Percentiles rank a stretch among this genome's conserved stretches.
These are phyloP conservation scores for Scedosporium boydii DNA, from an alignment of 2,329 filamentous ascomycete species.

Conservation along the genomic window DNA sequence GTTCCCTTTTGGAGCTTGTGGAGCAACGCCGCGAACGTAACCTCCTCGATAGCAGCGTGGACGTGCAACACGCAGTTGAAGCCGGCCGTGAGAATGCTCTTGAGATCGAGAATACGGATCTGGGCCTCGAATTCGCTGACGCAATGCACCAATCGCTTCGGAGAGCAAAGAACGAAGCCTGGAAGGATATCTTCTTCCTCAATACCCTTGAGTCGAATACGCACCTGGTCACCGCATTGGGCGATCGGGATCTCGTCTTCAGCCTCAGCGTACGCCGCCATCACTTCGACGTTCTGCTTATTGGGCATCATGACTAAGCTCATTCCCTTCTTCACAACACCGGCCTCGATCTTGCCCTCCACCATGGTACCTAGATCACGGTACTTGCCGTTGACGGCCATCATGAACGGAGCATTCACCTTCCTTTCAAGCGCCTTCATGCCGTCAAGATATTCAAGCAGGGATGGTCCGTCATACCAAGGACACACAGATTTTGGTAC, in stretches of 20 bases:
- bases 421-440: constrained; percentile 94
- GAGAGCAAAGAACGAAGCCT: constrained; percentile 92
- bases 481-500: constrained; percentile 66
- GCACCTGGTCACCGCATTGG: constrained; percentile 90
- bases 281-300: constrained; percentile 67
- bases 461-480: constrained; percentile 83
- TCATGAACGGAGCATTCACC: constrained; percentile 97
- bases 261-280: constrained; percentile 87
- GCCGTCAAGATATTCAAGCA: constrained; percentile 89
- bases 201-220: constrained; percentile 81
- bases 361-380: constrained; percentile 95
- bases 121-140: constrained; percentile 89
- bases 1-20: constrained; percentile 97
- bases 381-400: constrained; percentile 95
- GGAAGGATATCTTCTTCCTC: constrained; percentile 96
- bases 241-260: constrained; percentile 81
- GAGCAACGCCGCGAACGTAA: constrained; percentile 78
- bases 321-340: constrained; percentile 84
- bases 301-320: constrained; percentile 93
- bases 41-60: constrained; percentile 94
- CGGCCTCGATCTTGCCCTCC: constrained; percentile 94
- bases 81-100: constrained; percentile 84
- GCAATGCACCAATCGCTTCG: constrained; percentile 86
- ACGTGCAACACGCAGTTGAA: constrained; percentile 98
- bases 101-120: constrained; percentile 88